Conservation (phyloP, 2,329 filamentous ascomycete genomes). For the Fusarium staphyleae region DNA sequence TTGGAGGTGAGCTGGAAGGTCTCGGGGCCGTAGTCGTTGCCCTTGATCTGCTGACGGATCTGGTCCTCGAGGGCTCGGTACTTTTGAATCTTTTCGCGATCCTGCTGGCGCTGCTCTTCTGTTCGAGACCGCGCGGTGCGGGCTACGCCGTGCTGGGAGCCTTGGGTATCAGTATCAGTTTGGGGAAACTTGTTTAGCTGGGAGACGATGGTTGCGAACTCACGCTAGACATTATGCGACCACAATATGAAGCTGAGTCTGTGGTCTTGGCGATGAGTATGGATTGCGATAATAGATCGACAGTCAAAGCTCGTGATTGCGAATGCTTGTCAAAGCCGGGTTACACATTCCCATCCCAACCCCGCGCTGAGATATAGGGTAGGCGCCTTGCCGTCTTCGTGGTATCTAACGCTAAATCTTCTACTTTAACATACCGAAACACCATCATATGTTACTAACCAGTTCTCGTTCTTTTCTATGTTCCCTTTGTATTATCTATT, state of each 20-base stretch:
- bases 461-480: too few relatives aligned
- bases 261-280: not conserved
- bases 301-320: slow-evolving; percentile 1
- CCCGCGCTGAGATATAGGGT: slow-evolving; percentile 23
- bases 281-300: too few relatives aligned
- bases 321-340: slow-evolving; percentile 2
- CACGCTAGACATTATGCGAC: slow-evolving; percentile 37
- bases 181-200: slow-evolving; percentile 1
- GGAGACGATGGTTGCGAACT: slow-evolving; percentile 4
- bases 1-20: slow-evolving; percentile 74
- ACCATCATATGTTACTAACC: too few relatives aligned
- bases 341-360: not conserved
- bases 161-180: slow-evolving; percentile 40
- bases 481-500: too few relatives aligned
- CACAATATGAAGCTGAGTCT: not conserved
- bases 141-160: slow-evolving; percentile 78
- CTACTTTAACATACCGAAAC: too few relatives aligned
- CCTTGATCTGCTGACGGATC: slow-evolving; percentile 68
- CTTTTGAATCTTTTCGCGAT: slow-evolving; percentile 76
- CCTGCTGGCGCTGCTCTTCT: slow-evolving; percentile 73
- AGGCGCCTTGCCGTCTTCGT: too few relatives aligned
- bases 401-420: too few relatives aligned
- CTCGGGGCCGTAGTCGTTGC: slow-evolving; percentile 58
- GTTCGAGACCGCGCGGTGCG: slow-evolving; percentile 69
- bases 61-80: slow-evolving; percentile 76